A percentile compares a stretch with the other conserved stretches of the same genome.
Evolutionary conservation across 371 early-diverging fungal species (phyloP).

Genomic region (Zopfochytrium polystomum): DNA sequence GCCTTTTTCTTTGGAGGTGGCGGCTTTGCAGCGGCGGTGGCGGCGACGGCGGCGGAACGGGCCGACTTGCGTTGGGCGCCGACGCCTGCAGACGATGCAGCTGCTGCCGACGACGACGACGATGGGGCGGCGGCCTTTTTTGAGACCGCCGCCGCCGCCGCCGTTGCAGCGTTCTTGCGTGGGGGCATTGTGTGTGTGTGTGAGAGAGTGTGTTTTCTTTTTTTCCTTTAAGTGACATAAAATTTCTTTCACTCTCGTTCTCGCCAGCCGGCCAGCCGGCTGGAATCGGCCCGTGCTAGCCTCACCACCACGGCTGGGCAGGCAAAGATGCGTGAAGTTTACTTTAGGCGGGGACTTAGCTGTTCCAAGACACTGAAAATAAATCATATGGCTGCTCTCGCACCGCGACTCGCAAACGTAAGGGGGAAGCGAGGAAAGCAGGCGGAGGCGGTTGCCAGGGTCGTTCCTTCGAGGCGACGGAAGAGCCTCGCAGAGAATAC

Average conservation of each 20-base stretch:
- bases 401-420: too few species aligned
- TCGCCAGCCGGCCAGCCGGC: slow-evolving; percentile 2
- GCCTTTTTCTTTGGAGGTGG: neutral
- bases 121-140: neutral
- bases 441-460: too few species aligned
- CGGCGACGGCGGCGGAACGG: neutral
- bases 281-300: slow-evolving; percentile 14
- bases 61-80: neutral
- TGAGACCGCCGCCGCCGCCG: neutral
- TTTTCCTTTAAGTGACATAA: neutral
- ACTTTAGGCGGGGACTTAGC: too few species aligned
- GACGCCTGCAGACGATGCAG: neutral
- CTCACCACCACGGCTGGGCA: too few species aligned
- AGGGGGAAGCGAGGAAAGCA: too few species aligned
- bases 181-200: neutral
- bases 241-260: neutral
- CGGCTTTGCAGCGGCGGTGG: neutral
- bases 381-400: too few species aligned
- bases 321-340: too few species aligned
- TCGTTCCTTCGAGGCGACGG: too few species aligned
- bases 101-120: neutral
- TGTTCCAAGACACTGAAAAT: too few species aligned
- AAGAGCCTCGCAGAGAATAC: too few species aligned
- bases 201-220: slow-evolving; percentile 6
- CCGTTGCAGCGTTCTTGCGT: neutral